A percentile compares a stretch with the other conserved stretches of the same genome.
Evolutionary conservation across 1,139 yeast genomes (phyloP).

Genomic region (Diutina ranongensis): DNA sequence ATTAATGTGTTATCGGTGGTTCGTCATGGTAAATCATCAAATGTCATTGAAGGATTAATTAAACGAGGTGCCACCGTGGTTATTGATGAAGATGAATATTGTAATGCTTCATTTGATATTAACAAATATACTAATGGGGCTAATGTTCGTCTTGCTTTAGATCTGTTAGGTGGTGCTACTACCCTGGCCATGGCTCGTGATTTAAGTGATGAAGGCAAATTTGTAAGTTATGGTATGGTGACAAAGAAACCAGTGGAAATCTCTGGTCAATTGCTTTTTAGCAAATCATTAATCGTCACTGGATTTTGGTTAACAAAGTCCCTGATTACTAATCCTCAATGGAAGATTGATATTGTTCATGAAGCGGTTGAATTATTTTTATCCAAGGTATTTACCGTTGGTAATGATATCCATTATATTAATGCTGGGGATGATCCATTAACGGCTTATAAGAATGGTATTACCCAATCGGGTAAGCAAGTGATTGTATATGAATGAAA

Average conservation of each 20-base stretch:
- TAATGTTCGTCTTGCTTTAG: constrained; percentile 4
- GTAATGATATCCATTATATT: background rate
- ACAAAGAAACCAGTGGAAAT: background rate
- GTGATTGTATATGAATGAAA: background rate
- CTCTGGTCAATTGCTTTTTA: background rate
- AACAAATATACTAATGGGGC: background rate
- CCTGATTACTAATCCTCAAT: background rate
- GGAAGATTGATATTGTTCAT: background rate
- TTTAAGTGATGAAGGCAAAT: background rate
- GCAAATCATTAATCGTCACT: background rate
- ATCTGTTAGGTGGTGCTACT: background rate
- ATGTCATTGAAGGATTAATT: background rate
- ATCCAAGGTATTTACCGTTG: background rate
- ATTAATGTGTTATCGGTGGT: constrained; percentile 1
- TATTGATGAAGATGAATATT: background rate
- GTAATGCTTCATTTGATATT: background rate
- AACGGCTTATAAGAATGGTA: background rate
- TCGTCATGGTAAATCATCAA: background rate
- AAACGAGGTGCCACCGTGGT: background rate
- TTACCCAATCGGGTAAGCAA: background rate
- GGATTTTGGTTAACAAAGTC: constrained; percentile 2
- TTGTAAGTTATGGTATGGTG: background rate
- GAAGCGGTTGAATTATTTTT: background rate
- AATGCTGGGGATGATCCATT: background rate
- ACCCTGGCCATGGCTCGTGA: background rate